Evolutionary conservation across 2,329 filamentous ascomycete genomes (phyloP), one percentile per base, ranked within the genome.

Genomic region (Neonectria magnoliae): DNA sequence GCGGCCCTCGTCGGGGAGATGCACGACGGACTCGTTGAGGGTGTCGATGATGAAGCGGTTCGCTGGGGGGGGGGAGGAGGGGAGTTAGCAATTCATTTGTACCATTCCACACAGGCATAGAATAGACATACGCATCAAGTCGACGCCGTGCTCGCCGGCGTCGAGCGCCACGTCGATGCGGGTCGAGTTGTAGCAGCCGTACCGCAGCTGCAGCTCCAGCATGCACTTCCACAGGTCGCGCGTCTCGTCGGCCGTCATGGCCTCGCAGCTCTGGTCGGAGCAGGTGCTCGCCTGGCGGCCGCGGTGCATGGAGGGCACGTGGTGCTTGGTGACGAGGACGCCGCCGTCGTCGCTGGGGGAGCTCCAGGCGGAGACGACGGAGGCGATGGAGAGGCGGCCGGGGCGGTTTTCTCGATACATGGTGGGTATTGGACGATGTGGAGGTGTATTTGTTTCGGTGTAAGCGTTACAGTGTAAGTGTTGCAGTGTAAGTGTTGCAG

Each of bases 101-200:
- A 7, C 10, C 13, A 4, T 8, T 3, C 3, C 20, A 38, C 29
- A 47, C n/a, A 29, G 50, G 44, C n/a, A 29, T 42, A 42, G 10
- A 7, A 1, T 14, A 22, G 2, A 80, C 82, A 74, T 75, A 85
- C 83, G 83, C 78, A 84, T 82, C 20, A 84, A 66, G 53, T 77
- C 72, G 10, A 80, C 57, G 13, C 76, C 80, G 9, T 78, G 71
- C 5, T 82, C 78, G 22, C 80, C 79, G 0, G 81, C 80, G 45
- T 79, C 79, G 14, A 83, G 72, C 1, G 83, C 83, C 45, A 84
- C 76, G 53, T 83, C 81, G 71, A 85, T 84, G 33, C 83, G 75
- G 14, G 83, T 81, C 18, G 83, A 85, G 29, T 81, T 83, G 67
- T 85, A 85, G 74, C 83, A 85, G 6, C 80, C 80, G 57, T 83